Base-by-base conservation (phyloP, 2,329 filamentous ascomycete genomes). In the Aspergillus sp. region DNA sequence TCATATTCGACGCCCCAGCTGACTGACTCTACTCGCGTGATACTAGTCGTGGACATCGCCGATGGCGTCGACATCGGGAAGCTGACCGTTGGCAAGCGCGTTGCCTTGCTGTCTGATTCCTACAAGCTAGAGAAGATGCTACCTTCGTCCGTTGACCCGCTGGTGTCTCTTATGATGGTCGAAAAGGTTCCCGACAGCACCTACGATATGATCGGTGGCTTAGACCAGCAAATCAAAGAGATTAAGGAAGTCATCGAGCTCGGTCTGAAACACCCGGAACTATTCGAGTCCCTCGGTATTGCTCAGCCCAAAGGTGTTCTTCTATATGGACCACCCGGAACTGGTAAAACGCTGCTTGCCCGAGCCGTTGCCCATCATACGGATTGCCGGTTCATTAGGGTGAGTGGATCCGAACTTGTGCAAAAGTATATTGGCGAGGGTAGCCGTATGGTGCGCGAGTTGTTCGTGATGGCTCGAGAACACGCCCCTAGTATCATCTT, bases 231-330 rank as follows among this genome's bases (percentile, higher is more conserved):
- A 77, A 98, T 99, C 82, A 98, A 99, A 82, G 95, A 99, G 77
- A 99, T 99, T 84, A 99, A 99, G 81, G 95, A 99, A 80, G 95
- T 99, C 71, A 98, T 99, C 76, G 95, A 99, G 82, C 89, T 99
- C 49, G 95, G 95, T 66, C 87, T 99, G 64, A 97, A 98, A 83
- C 95, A 99, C 77, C 95, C 95, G 6, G 95, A 99, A 80, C 87
- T 99, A 39, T 99, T 99, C 80, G 95, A 99, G 80, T 96, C 92
- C n/a, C 87, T 99, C 59, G 95, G 95, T 71, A 99, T 99, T 70
- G 95, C 94, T 67, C 95, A 99, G 74, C 95, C 95, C 50, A 99
- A 99, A 81, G 95, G 95, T 74, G 95, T 99, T 18, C 82, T 99
- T 60, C 87, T 99, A 51, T 99, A 99, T 76, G 95, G 95, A 0